Evolutionary conservation across 306 rosid species (phyloP).

Genomic region (Rosa multiflora): DNA sequence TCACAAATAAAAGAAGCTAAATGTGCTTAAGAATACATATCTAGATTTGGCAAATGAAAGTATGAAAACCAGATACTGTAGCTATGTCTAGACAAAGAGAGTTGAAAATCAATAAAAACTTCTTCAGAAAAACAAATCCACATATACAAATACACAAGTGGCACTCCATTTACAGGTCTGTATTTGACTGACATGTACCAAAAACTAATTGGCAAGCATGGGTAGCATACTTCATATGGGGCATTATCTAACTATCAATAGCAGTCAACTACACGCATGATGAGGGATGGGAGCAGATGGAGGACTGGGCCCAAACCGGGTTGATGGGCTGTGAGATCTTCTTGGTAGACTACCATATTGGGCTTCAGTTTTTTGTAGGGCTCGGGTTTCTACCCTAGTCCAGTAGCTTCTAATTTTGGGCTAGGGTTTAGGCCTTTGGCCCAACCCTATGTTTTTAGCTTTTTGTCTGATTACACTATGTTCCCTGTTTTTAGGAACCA

Average conservation of each 20-base stretch:
- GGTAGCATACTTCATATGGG: background rate
- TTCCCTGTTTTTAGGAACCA: too few relatives aligned
- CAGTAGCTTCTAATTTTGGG: too few relatives aligned
- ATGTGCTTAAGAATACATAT: background rate
- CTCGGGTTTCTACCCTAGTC: too few relatives aligned
- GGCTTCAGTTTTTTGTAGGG: too few relatives aligned
- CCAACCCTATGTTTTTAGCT: too few relatives aligned
- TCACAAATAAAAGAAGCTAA: conserved; percentile 9
- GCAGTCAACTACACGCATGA: background rate
- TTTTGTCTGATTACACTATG: too few relatives aligned
- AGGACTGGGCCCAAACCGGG: too few relatives aligned
- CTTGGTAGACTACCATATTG: too few relatives aligned
- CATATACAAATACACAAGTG: background rate
- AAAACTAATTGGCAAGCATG: background rate
- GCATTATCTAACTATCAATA: background rate
- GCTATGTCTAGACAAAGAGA: conserved; percentile 9
- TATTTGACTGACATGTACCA: background rate
- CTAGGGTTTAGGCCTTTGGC: too few relatives aligned
- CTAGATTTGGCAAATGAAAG: background rate
- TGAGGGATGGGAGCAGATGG: too few relatives aligned
- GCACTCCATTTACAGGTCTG: background rate
- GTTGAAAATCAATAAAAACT: background rate
- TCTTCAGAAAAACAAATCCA: background rate
- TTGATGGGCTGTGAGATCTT: too few relatives aligned
- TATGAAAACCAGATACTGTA: background rate